Percentiles rank a stretch among this genome's conserved stretches.
Conservation (phyloP, 2,329 filamentous ascomycete species). For the Sordariomycetes sp. region DNA sequence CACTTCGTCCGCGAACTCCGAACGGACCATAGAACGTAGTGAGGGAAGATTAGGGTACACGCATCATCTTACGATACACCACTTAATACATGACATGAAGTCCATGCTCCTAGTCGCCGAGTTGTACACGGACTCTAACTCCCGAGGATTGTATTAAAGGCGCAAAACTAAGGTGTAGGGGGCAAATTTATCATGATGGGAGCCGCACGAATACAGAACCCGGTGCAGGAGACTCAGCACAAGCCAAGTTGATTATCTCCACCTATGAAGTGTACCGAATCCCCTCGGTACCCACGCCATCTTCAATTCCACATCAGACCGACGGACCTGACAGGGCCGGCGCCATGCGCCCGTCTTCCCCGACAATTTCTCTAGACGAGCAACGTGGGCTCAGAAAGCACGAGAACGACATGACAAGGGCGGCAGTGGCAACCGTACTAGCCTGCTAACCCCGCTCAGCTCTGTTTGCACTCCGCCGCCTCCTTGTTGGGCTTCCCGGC, state of each 20-base stretch:
- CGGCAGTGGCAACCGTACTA: neutral
- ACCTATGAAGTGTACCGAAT: neutral
- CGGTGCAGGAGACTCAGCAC: neutral
- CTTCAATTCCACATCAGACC: neutral
- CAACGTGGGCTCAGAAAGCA: conserved; percentile 4
- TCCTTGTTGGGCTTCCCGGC: conserved; percentile 86
- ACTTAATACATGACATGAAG: neutral
- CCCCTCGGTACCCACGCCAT: neutral
- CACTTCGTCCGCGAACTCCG: no score
- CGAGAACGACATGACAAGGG: neutral
- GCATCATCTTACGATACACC: no score
- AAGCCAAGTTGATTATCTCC: neutral
- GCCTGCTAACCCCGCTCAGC: conserved; percentile 34
- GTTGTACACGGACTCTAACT: neutral
- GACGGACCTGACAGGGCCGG: neutral
- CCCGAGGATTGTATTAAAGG: neutral
- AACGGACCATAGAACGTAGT: no score
- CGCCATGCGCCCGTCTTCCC: neutral
- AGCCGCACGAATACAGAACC: neutral
- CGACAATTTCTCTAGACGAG: neutral
- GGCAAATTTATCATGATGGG: neutral
- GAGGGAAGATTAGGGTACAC: no score
- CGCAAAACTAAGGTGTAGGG: neutral
- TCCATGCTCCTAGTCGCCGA: neutral
- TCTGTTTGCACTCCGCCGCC: conserved; percentile 92